Conservation (phyloP, 2,329 filamentous ascomycete genomes). For the Zymoseptoria tritici region DNA sequence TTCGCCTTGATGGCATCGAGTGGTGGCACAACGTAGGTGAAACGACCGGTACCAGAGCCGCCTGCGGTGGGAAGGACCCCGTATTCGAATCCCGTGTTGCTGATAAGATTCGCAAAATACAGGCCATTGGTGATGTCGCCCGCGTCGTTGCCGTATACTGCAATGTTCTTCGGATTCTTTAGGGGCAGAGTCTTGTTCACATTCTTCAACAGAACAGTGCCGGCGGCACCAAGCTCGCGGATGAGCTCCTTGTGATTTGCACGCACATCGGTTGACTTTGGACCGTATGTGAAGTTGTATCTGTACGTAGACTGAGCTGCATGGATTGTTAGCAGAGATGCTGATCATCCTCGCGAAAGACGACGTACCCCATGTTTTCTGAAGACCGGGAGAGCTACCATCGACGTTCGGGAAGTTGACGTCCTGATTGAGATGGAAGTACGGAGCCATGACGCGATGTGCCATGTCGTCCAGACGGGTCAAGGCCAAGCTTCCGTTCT, state of each 20-base stretch:
- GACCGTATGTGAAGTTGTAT: conserved; percentile 30
- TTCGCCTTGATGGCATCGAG: conserved; percentile 36
- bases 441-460: conserved; percentile 41
- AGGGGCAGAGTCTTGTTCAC: conserved; percentile 45
- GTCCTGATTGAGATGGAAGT: conserved; percentile 54
- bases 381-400: conserved; percentile 30
- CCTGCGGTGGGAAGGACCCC: conserved; percentile 40
- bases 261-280: conserved; percentile 32
- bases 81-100: conserved; percentile 29
- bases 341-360: conserved; percentile 32
- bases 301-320: conserved; percentile 43
- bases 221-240: conserved; percentile 36
- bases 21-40: conserved; percentile 34
- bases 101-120: conserved; percentile 27
- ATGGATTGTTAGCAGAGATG: conserved; percentile 11
- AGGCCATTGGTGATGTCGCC: conserved; percentile 44
- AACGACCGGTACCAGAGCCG: conserved; percentile 35
- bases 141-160: conserved; percentile 45
- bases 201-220: conserved; percentile 45
- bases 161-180: conserved; percentile 42
- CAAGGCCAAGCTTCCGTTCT: conserved; percentile 24
- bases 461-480: conserved; percentile 53
- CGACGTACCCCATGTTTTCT: conserved; percentile 7
- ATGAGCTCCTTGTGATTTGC: conserved; percentile 32
- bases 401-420: conserved; percentile 34